Evolutionary conservation across 495 filamentous ascomycete genomes (phyloP).

Genomic region (Penicillium alfredii): DNA sequence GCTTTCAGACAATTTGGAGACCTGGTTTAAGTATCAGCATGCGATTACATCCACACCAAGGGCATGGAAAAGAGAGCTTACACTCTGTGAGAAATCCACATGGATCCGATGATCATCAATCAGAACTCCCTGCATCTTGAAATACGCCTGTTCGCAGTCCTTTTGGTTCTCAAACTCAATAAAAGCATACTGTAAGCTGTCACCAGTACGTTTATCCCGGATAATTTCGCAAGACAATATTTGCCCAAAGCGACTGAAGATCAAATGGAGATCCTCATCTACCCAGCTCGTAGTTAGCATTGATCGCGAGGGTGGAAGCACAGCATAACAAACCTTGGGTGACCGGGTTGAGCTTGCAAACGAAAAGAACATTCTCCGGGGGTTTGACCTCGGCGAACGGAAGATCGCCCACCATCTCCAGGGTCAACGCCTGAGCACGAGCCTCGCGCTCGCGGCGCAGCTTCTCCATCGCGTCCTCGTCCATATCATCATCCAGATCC

Average conservation of each 20-base stretch:
- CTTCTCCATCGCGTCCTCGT: slow-evolving; percentile 73
- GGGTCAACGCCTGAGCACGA: slow-evolving; percentile 84
- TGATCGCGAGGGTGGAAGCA: not conserved
- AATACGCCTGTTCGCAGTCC: slow-evolving; percentile 92
- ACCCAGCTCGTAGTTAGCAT: slow-evolving; percentile 10
- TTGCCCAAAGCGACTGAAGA: slow-evolving; percentile 94
- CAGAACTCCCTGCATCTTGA: slow-evolving; percentile 95
- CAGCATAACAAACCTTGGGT: slow-evolving; percentile 56
- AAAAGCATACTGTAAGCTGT: slow-evolving; percentile 95
- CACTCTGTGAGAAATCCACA: slow-evolving; percentile 97
- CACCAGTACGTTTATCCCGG: slow-evolving; percentile 85
- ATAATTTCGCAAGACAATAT: slow-evolving; percentile 97
- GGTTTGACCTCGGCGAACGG: slow-evolving; percentile 98
- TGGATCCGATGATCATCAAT: slow-evolving; percentile 98
- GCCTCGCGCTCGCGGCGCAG: slow-evolving; percentile 84
- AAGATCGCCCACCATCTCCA: slow-evolving; percentile 97
- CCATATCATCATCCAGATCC: slow-evolving; percentile 66
- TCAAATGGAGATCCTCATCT: slow-evolving; percentile 90
- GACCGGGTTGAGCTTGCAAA: slow-evolving; percentile 97
- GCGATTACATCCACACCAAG: slow-evolving; percentile 17
- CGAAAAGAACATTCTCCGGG: slow-evolving; percentile 94
- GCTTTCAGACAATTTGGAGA: slow-evolving; percentile 78
- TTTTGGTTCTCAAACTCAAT: slow-evolving; percentile 93
- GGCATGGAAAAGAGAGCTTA: slow-evolving; percentile 31
- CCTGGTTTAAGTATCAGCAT: slow-evolving; percentile 39